Evolutionary conservation across 169 alveolate species (phyloP).

Genomic region (Besnoitia besnoiti): DNA sequence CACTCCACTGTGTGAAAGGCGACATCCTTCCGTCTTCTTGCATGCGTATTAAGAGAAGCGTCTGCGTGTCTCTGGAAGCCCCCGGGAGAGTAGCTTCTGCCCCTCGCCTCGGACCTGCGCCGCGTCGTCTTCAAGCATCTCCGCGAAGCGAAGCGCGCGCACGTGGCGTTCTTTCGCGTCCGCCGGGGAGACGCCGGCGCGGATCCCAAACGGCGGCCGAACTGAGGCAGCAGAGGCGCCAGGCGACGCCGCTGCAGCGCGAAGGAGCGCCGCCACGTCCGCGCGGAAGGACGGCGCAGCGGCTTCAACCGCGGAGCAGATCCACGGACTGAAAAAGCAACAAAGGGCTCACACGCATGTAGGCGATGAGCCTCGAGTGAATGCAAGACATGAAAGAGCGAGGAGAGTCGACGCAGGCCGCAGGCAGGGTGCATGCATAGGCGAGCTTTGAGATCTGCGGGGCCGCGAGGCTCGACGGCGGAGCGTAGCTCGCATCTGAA

Average conservation of each 20-base stretch:
- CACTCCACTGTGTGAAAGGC: too few relatives aligned
- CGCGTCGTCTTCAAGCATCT: neutral
- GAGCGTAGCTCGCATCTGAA: too few relatives aligned
- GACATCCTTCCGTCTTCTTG: too few relatives aligned
- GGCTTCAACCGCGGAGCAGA: neutral
- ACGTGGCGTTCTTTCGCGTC: neutral
- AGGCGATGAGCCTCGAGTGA: neutral
- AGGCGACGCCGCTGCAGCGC: neutral
- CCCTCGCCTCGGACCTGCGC: neutral
- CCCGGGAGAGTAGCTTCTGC: neutral
- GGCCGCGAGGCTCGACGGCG: too few relatives aligned
- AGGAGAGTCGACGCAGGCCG: too few relatives aligned
- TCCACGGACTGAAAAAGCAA: neutral
- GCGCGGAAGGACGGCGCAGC: constrained; percentile 1
- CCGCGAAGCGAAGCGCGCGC: neutral
- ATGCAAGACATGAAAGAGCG: too few relatives aligned
- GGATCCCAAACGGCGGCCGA: neutral
- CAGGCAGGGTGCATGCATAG: too few relatives aligned
- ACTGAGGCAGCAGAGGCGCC: neutral
- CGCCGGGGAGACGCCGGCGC: neutral
- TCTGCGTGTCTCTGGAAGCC: too few relatives aligned
- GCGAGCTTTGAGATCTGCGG: too few relatives aligned
- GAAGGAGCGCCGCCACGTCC: neutral
- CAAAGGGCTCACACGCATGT: neutral
- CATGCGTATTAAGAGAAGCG: too few relatives aligned